Conservation (phyloP, 2,329 filamentous ascomycete genomes). For the Onygenales sp. region DNA sequence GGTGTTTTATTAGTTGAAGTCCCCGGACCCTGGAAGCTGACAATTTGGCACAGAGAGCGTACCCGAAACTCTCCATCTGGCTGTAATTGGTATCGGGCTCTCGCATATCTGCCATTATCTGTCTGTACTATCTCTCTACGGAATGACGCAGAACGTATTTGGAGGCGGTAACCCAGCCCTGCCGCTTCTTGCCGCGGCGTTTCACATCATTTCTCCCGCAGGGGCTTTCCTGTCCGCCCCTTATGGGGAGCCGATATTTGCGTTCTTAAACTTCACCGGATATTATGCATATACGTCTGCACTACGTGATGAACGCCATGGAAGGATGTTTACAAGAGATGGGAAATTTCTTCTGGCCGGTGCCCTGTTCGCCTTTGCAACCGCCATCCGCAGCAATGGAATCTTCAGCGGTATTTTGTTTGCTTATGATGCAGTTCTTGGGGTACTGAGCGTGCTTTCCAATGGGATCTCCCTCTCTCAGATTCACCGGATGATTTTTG, state of each 20-base stretch:
- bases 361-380: slow-evolving; percentile 60
- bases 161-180: slow-evolving; percentile 16
- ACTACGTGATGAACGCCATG: slow-evolving; percentile 22
- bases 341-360: slow-evolving; percentile 53
- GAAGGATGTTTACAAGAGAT: slow-evolving; percentile 27
- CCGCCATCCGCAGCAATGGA: slow-evolving; percentile 74
- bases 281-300: slow-evolving; percentile 56
- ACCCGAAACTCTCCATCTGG: slow-evolving; percentile 6
- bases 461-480: slow-evolving; percentile 27
- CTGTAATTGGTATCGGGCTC: slow-evolving; percentile 52
- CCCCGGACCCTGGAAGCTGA: too few species aligned
- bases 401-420: slow-evolving; percentile 72
- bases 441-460: slow-evolving; percentile 33
- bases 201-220: slow-evolving; percentile 79
- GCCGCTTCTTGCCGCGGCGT: slow-evolving; percentile 54
- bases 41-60: too few species aligned
- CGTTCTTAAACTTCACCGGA: slow-evolving; percentile 66
- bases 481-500: slow-evolving; percentile 46
- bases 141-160: slow-evolving; percentile 52
- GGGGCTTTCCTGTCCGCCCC: slow-evolving; percentile 84
- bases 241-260: slow-evolving; percentile 72
- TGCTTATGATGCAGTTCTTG: slow-evolving; percentile 48
- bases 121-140: slow-evolving; percentile 63
- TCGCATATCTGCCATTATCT: slow-evolving; percentile 67
- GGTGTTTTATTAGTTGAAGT: not conserved